Conservation (phyloP, 2,329 filamentous ascomycete species). For the Annulohypoxylon truncatum region DNA sequence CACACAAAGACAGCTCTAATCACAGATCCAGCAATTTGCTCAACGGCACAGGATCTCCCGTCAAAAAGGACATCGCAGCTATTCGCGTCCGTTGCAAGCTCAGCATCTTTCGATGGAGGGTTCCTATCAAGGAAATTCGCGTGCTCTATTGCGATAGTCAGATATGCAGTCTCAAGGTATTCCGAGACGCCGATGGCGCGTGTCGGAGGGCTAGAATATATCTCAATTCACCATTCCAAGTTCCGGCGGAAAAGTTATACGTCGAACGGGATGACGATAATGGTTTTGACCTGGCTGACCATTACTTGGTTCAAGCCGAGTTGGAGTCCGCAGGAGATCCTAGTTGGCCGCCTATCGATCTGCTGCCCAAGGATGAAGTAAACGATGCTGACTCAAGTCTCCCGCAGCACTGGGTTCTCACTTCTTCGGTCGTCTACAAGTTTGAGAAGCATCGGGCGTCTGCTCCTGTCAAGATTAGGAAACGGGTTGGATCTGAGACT, state of each 20-base stretch:
- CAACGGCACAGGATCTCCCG: conserved; percentile 52
- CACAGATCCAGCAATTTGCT: conserved; percentile 52
- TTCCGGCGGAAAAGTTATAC: conserved; percentile 64
- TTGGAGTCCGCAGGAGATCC: conserved; percentile 62
- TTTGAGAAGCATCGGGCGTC: conserved; percentile 48
- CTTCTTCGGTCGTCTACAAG: conserved; percentile 45
- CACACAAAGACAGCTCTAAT: conserved; percentile 60
- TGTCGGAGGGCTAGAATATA: conserved; percentile 62
- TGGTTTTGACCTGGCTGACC: conserved; percentile 60
- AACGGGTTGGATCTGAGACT: conserved; percentile 41
- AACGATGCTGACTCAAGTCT: conserved; percentile 44
- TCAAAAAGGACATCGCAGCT: conserved; percentile 51
- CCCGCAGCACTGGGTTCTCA: conserved; percentile 47
- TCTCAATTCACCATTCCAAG: conserved; percentile 61
- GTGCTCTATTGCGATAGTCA: conserved; percentile 66
- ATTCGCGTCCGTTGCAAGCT: conserved; percentile 58
- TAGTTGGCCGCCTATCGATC: conserved; percentile 64
- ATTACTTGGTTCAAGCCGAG: conserved; percentile 64
- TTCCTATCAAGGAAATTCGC: conserved; percentile 52
- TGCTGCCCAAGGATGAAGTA: conserved; percentile 48
- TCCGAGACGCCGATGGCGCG: conserved; percentile 60
- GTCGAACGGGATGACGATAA: conserved; percentile 61
- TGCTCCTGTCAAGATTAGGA: conserved; percentile 45
- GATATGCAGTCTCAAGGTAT: conserved; percentile 63
- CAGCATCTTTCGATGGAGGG: conserved; percentile 52